Base-by-base conservation (phyloP, 805 yeast species). In the Wickerhamiella kurtzmanii region DNA sequence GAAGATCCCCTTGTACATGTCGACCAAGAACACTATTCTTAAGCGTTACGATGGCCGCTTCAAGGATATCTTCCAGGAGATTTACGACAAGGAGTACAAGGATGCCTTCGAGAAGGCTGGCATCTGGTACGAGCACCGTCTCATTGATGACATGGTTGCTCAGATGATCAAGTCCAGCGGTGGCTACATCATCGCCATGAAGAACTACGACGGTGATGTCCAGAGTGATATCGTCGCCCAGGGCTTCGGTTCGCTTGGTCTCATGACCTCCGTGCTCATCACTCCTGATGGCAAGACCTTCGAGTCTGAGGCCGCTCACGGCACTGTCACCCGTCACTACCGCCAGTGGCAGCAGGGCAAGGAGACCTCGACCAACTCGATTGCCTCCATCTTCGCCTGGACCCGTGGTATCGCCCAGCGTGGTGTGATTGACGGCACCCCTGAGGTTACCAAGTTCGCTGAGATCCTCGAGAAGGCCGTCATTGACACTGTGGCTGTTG, bases 251-350 rank as follows among this genome's bases (percentile, higher is more conserved):
- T 88, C 96, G 17, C 73, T 89, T 55, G 97, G 97, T 39, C 75
- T 89, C 57, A 89, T 89, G 97, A 87, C 97, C 28, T 89, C 97
- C 2, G 95, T 86, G n/a, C 75, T 89, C 57, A 77, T 87, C 61
- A 79, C 96, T n/a, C 94, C 96, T 44, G 96, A 89, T 66, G 96
- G 96, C 21, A 84, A 83, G 71, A 80, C 95, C 13, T 88, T 85
- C 64, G 96, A 89, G 72, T 72, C 87, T 47, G 97, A 89, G 72
- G 97, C 97, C 50, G 97, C 97, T n/a, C 97, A 89, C 65, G 97
- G 97, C 48, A 89, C 97, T 13, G 97, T 89, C 57, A 89, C 96
- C 42, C 83, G 97, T 71, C 97, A 89, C 66, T 89, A 75, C 71
- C 82, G 96, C 72, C 92, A 81, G 68, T 86, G 85, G 68, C 96